Evolutionary conservation across 2,329 filamentous ascomycete species (phyloP).

Genomic region (Raffaelea albimanens): DNA sequence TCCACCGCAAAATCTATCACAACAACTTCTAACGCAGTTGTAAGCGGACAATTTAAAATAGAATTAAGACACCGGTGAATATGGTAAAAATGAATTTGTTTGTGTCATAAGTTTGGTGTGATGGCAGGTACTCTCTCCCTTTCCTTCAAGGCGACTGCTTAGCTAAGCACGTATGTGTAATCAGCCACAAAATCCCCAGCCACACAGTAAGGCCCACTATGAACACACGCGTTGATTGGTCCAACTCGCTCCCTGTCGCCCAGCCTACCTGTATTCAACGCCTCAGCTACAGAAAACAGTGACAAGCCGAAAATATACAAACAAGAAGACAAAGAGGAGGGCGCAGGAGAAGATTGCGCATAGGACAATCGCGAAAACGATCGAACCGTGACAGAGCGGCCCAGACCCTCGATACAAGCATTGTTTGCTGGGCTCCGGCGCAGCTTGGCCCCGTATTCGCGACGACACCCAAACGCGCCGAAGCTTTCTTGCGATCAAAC

Average conservation of each 20-base stretch:
- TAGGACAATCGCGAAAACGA: background rate
- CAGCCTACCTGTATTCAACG: conserved; percentile 3
- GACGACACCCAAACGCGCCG: background rate
- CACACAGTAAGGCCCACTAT: background rate
- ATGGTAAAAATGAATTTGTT: too few species aligned
- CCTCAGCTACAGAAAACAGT: conserved; percentile 10
- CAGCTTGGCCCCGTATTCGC: background rate
- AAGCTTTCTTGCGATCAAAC: background rate
- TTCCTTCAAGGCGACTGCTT: too few species aligned
- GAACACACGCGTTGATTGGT: conserved; percentile 10
- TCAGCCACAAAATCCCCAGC: too few species aligned
- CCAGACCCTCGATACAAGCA: too few species aligned
- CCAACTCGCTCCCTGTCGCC: background rate
- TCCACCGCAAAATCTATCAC: too few species aligned
- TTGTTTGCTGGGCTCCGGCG: too few species aligned
- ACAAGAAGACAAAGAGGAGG: conserved; percentile 6
- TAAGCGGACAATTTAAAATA: too few species aligned
- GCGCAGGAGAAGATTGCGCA: background rate
- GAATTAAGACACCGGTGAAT: too few species aligned
- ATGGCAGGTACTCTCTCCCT: too few species aligned
- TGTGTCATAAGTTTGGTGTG: too few species aligned
- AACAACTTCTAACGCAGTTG: too few species aligned
- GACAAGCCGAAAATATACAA: conserved; percentile 6
- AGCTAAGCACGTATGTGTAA: too few species aligned
- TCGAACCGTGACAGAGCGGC: background rate